Percentiles rank a stretch among this genome's conserved stretches.
Conservation (phyloP, 2,329 filamentous ascomycete genomes). For the Ophiostoma ips region DNA sequence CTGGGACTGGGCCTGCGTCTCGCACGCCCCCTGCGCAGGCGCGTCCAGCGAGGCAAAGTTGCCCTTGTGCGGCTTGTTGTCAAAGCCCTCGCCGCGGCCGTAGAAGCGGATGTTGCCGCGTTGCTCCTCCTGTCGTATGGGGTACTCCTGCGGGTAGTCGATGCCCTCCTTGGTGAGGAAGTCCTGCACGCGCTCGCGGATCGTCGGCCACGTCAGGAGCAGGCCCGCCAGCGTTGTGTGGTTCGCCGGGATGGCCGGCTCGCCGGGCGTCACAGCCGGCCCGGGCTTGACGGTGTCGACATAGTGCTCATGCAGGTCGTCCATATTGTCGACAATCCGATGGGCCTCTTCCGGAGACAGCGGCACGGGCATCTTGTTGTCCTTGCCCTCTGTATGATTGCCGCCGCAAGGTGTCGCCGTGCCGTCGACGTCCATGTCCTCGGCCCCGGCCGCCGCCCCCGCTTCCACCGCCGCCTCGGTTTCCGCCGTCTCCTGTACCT, state of each 20-base stretch:
- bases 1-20: too few species aligned
- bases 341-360: slow-evolving; percentile 19
- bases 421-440: too few species aligned
- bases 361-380: slow-evolving; percentile 6
- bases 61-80: slow-evolving; percentile 27
- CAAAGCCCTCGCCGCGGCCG: slow-evolving; percentile 63
- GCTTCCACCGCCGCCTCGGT: neutral
- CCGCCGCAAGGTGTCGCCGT: too few species aligned
- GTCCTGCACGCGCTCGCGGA: slow-evolving; percentile 46
- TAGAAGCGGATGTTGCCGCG: slow-evolving; percentile 63
- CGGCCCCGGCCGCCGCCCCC: too few species aligned
- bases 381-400: too few species aligned
- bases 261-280: slow-evolving; percentile 39
- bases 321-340: slow-evolving; percentile 21
- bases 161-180: slow-evolving; percentile 35
- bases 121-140: slow-evolving; percentile 59
- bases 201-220: slow-evolving; percentile 58
- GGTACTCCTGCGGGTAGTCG: slow-evolving; percentile 52
- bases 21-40: too few species aligned
- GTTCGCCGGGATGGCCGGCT: slow-evolving; percentile 63
- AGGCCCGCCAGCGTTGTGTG: slow-evolving; percentile 85
- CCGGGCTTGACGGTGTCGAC: slow-evolving; percentile 34
- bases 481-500: slow-evolving; percentile 13
- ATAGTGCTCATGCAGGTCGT: slow-evolving; percentile 29
- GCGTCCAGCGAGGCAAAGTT: too few species aligned